Percentiles rank a stretch among this genome's conserved stretches.
phyloP scores from a whole-genome alignment of 2,329 filamentous ascomycete genomes.

The Phyllosticta ampelicida region DNA sequence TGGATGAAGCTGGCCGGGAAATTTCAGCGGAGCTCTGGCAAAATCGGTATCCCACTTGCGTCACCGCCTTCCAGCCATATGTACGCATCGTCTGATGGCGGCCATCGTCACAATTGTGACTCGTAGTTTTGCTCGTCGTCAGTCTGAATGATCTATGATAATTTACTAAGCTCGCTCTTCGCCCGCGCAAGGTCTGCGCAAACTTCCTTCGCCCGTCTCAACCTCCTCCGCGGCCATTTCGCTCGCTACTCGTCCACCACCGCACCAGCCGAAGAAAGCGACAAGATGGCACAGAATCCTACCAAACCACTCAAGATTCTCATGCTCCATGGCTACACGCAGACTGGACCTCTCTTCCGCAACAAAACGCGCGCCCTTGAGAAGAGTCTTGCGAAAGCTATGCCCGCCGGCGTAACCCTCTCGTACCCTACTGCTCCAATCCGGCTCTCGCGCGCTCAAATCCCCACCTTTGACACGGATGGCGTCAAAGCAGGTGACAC shows the following conservation, averaged over 20 bases:
- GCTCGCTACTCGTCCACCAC: background rate
- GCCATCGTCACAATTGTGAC: conserved; percentile 7
- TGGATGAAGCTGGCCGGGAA: background rate
- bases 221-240: background rate
- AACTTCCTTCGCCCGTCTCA: background rate
- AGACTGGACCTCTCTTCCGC: conserved; percentile 76
- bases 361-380: conserved; percentile 80
- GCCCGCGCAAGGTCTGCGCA: background rate
- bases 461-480: conserved; percentile 27
- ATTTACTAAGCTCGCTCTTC: background rate
- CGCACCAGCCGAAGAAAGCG: conserved; percentile 8
- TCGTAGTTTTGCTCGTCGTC: background rate
- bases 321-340: conserved; percentile 65
- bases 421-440: conserved; percentile 38
- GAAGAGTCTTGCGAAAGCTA: conserved; percentile 66
- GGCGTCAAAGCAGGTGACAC: conserved; percentile 18
- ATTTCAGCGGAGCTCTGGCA: conserved; percentile 2
- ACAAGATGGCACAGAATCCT: conserved; percentile 24
- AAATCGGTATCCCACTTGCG: background rate
- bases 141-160: background rate
- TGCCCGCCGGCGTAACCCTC: conserved; percentile 44
- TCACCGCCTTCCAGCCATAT: conserved; percentile 6
- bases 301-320: conserved; percentile 34
- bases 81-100: conserved; percentile 1
- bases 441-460: conserved; percentile 33